A percentile compares a stretch with the other conserved stretches of the same genome.
These are phyloP conservation scores for Thelonectria blattea DNA, from an alignment of 2,329 filamentous ascomycete genomes.

Conservation along the genomic window DNA sequence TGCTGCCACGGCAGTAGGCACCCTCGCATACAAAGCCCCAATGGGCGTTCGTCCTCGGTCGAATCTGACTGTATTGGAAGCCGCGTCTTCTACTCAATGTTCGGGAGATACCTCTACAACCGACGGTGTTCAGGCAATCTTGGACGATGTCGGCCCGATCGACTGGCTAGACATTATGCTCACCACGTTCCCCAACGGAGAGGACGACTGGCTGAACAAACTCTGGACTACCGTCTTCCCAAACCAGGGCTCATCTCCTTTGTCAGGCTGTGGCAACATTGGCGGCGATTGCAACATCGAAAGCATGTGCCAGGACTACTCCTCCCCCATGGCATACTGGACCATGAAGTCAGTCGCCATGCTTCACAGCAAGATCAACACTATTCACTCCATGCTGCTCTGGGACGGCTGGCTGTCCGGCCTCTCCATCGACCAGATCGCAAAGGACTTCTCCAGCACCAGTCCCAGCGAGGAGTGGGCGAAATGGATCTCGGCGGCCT, in stretches of 20 bases:
- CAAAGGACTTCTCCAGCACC: constrained; percentile 5
- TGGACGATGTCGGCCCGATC: not conserved
- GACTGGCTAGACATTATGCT: constrained; percentile 12
- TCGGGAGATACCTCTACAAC: not conserved
- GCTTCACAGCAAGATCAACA: constrained; percentile 12
- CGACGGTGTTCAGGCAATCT: constrained; percentile 3
- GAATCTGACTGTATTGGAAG: not conserved
- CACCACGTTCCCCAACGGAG: not conserved
- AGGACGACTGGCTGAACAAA: constrained; percentile 10
- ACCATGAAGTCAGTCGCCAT: not conserved
- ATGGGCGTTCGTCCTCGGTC: not conserved
- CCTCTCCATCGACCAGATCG: constrained; percentile 8
- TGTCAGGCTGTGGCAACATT: constrained; percentile 5
- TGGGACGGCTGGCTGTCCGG: constrained; percentile 13
- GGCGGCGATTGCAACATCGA: constrained; percentile 5
- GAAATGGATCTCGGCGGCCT: constrained; percentile 9
- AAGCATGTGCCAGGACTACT: constrained; percentile 5
- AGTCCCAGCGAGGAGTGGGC: constrained; percentile 3
- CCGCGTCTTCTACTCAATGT: not conserved
- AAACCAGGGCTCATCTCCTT: constrained; percentile 4
- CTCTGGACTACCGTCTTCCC: constrained; percentile 9
- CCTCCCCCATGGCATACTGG: constrained; percentile 7
- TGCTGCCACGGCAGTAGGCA: not conserved
- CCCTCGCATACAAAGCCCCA: not conserved
- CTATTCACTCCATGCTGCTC: not conserved